A percentile compares a stretch with the other conserved stretches of the same genome.
phyloP scores from a whole-genome alignment of 352 stramenopile genomes.

The Phytophthora syringae region DNA sequence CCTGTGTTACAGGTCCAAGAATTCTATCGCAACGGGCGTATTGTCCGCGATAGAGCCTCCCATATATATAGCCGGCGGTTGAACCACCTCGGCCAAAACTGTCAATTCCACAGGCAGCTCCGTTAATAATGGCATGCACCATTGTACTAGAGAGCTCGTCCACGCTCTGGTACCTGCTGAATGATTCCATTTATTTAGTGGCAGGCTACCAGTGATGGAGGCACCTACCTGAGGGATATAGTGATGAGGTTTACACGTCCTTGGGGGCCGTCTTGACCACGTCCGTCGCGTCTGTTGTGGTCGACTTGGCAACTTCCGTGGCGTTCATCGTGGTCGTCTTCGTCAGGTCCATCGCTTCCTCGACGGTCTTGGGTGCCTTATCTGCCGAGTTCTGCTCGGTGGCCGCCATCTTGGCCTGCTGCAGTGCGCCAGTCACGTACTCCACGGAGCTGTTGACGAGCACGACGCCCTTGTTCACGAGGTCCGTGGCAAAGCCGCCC shows the following conservation, averaged over 20 bases:
- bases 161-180: neutral
- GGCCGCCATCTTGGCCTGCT: conserved; percentile 69
- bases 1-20: conserved; percentile 21
- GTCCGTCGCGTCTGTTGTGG: conserved; percentile 11
- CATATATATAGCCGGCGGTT: conserved; percentile 32
- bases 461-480: conserved; percentile 51
- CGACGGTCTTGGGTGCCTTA: conserved; percentile 39
- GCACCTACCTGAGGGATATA: neutral
- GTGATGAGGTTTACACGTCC: conserved; percentile 18
- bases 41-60: neutral
- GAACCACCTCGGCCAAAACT: conserved; percentile 14
- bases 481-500: conserved; percentile 65
- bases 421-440: conserved; percentile 67
- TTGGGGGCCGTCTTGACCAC: conserved; percentile 24
- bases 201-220: neutral
- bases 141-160: too few species aligned
- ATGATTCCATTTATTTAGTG: conserved; percentile 32
- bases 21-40: conserved; percentile 16
- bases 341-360: conserved; percentile 24
- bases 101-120: neutral
- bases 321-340: conserved; percentile 28
- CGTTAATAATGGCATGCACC: too few species aligned
- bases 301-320: too few species aligned
- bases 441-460: conserved; percentile 76
- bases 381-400: conserved; percentile 42